Evolutionary conservation across 345 rosid species (phyloP).

Genomic region (Eucalyptus tenuipes): DNA sequence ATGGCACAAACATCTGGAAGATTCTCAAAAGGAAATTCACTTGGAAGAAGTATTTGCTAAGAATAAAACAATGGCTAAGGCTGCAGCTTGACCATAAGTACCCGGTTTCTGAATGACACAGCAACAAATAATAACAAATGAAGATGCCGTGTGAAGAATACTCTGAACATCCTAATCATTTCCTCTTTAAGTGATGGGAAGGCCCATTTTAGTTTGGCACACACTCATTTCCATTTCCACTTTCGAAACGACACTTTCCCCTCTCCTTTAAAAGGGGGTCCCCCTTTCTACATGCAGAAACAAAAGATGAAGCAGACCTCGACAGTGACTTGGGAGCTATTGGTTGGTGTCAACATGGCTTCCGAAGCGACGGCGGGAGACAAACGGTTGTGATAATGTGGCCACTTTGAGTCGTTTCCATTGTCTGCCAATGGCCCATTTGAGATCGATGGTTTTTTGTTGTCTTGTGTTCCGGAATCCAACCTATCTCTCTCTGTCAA

Average conservation of each 20-base stretch:
- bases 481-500: neutral
- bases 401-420: neutral
- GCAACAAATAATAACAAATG: neutral
- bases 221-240: neutral
- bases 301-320: neutral
- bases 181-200: neutral
- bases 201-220: neutral
- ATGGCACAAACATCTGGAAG: neutral
- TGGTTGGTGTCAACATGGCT: neutral
- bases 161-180: neutral
- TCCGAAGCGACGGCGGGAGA: neutral
- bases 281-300: neutral
- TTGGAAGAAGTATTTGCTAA: neutral
- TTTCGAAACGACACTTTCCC: neutral
- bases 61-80: neutral
- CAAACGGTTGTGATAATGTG: neutral
- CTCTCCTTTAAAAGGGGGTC: neutral
- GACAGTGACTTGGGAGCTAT: neutral
- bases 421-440: neutral
- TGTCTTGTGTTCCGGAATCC: neutral
- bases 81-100: neutral
- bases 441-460: neutral
- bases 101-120: neutral
- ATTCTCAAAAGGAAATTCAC: neutral
- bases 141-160: neutral